These are phyloP conservation scores for Tolypocladium paradoxum DNA, from an alignment of 2,329 filamentous ascomycete species.

Conservation along the genomic window DNA sequence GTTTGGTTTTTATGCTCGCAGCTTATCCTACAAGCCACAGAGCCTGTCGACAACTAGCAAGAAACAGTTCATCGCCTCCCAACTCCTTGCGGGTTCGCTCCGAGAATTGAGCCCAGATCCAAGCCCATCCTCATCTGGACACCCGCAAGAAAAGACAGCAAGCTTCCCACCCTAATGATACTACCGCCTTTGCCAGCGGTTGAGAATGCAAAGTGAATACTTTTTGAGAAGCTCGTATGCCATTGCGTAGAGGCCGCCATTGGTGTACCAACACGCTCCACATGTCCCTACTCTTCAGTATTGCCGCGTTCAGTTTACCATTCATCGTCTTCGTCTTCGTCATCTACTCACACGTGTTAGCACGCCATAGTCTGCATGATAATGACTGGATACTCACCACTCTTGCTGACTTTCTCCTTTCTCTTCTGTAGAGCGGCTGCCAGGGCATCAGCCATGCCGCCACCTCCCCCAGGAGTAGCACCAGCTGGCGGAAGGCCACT, in stretches of 20 bases:
- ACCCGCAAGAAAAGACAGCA: not conserved
- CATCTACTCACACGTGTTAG: slow-evolving; percentile 40
- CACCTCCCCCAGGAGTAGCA: slow-evolving; percentile 40
- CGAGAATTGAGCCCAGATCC: not conserved
- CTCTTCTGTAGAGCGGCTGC: slow-evolving; percentile 68
- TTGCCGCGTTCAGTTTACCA: slow-evolving; percentile 30
- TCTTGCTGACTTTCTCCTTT: slow-evolving; percentile 89
- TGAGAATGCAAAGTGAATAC: not conserved
- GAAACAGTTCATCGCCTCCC: not conserved
- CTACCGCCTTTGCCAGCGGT: not conserved
- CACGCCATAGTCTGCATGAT: not conserved
- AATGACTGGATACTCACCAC: slow-evolving; percentile 55
- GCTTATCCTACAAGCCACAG: not conserved
- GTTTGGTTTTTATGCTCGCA: not conserved
- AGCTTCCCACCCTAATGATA: not conserved
- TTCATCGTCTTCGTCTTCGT: slow-evolving; percentile 67
- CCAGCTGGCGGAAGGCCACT: slow-evolving; percentile 33
- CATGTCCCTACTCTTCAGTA: not conserved
- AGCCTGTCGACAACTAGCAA: not conserved
- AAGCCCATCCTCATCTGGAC: not conserved
- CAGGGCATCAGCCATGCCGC: slow-evolving; percentile 71
- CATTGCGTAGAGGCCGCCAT: not conserved
- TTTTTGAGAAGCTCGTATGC: not conserved
- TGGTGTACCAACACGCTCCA: not conserved
- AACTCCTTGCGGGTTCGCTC: not conserved